A percentile compares a stretch with the other conserved stretches of the same genome.
Conservation (phyloP, 2,329 filamentous ascomycete genomes). For the Aspergillus sp. region DNA sequence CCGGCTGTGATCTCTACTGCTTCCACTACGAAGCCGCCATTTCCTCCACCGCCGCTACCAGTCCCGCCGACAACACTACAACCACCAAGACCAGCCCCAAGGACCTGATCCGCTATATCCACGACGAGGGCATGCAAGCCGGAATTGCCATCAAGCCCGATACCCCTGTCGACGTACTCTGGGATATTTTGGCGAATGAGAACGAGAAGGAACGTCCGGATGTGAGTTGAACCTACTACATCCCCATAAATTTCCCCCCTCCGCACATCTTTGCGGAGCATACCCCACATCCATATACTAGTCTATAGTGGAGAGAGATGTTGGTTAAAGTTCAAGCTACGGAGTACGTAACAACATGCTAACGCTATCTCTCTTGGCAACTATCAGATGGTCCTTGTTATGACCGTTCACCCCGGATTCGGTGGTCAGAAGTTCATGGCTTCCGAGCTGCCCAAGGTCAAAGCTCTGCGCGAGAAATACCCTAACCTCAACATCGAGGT, state of each 20-base stretch:
- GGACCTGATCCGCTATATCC: slow-evolving; percentile 87
- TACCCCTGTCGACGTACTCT: slow-evolving; percentile 87
- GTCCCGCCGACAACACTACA: slow-evolving; percentile 68
- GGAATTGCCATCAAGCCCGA: slow-evolving; percentile 95
- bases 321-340: too few species aligned
- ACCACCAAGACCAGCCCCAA: slow-evolving; percentile 72
- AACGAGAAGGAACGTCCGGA: slow-evolving; percentile 79
- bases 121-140: slow-evolving; percentile 81
- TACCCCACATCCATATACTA: background rate
- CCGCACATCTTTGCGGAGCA: too few species aligned
- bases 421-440: slow-evolving; percentile 99
- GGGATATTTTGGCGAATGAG: slow-evolving; percentile 77
- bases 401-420: slow-evolving; percentile 98
- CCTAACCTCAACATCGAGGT: slow-evolving; percentile 96
- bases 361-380: background rate
- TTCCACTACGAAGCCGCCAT: slow-evolving; percentile 98
- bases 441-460: slow-evolving; percentile 89
- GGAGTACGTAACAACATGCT: background rate
- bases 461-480: slow-evolving; percentile 78
- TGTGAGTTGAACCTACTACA: slow-evolving; percentile 57
- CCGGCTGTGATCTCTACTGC: slow-evolving; percentile 97
- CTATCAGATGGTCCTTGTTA: slow-evolving; percentile 89
- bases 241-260: too few species aligned
- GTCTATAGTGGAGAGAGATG: background rate
- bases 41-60: slow-evolving; percentile 76